Percentiles rank a stretch among this genome's conserved stretches.
phyloP scores from a whole-genome alignment of 2,329 filamentous ascomycete species.

The Neonectria hederae region DNA sequence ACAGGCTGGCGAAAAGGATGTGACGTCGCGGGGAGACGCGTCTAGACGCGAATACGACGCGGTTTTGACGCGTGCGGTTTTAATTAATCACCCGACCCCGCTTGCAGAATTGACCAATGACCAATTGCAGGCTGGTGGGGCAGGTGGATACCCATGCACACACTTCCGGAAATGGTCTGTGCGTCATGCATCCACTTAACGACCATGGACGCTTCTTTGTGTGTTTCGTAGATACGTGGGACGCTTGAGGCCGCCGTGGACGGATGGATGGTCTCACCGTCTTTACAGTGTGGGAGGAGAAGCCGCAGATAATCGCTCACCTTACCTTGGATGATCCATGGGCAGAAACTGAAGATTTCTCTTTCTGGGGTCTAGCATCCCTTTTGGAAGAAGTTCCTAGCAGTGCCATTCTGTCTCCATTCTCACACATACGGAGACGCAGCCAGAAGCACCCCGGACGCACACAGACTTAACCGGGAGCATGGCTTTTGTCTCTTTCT shows the following conservation, averaged over 20 bases:
- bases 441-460: background rate
- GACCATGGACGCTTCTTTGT: constrained; percentile 1
- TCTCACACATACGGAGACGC: background rate
- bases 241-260: background rate
- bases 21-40: constrained; percentile 25
- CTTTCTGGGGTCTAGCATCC: background rate
- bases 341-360: background rate
- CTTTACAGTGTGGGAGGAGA: background rate
- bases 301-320: constrained; percentile 3
- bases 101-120: constrained; percentile 29
- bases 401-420: background rate
- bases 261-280: constrained; percentile 9
- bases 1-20: background rate
- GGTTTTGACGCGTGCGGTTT: constrained; percentile 18
- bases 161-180: constrained; percentile 40
- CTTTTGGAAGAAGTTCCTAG: background rate
- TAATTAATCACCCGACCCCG: constrained; percentile 12
- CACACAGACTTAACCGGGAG: constrained; percentile 3
- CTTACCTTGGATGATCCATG: background rate
- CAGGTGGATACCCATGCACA: constrained; percentile 32
- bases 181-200: constrained; percentile 30
- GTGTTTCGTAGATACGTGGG: background rate
- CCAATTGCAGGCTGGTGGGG: constrained; percentile 9
- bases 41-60: constrained; percentile 13
- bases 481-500: background rate